A percentile compares a stretch with the other conserved stretches of the same genome.
Evolutionary conservation across 2,329 filamentous ascomycete genomes (phyloP).

Genomic region (Emergomyces orientalis): DNA sequence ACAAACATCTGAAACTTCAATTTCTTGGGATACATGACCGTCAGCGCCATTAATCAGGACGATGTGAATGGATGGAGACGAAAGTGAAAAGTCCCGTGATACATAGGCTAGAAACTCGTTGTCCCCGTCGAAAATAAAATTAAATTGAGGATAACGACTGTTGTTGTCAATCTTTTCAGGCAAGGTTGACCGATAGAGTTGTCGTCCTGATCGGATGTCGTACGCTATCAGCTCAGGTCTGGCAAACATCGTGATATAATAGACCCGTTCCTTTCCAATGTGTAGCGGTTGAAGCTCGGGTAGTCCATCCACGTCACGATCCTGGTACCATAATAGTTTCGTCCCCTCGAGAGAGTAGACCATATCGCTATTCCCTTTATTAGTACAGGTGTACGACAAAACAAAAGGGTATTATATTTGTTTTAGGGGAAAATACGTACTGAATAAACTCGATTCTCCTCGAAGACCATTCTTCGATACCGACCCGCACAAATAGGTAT

Average conservation of each 20-base stretch:
- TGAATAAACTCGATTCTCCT: background rate
- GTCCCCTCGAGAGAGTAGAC: background rate
- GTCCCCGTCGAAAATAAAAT: background rate
- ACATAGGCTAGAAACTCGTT: background rate
- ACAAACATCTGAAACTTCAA: background rate
- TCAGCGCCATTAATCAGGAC: background rate
- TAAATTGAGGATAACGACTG: background rate
- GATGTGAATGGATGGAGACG: background rate
- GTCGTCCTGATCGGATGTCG: background rate
- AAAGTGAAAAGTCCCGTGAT: background rate
- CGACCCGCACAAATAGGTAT: background rate
- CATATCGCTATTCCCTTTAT: background rate
- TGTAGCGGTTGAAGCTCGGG: background rate
- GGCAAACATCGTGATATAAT: background rate
- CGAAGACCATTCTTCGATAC: background rate
- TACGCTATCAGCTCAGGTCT: background rate
- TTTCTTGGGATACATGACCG: background rate
- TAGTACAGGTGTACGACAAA: background rate
- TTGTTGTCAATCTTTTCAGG: background rate
- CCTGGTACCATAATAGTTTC: background rate
- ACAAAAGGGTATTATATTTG: too few species aligned
- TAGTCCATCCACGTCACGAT: background rate
- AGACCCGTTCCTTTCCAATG: constrained; percentile 4
- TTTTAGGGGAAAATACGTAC: background rate
- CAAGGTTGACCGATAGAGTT: background rate